Evolutionary conservation across 768 basidiomycete genomes (phyloP).

Genomic region (Pulveroboletus sp.): DNA sequence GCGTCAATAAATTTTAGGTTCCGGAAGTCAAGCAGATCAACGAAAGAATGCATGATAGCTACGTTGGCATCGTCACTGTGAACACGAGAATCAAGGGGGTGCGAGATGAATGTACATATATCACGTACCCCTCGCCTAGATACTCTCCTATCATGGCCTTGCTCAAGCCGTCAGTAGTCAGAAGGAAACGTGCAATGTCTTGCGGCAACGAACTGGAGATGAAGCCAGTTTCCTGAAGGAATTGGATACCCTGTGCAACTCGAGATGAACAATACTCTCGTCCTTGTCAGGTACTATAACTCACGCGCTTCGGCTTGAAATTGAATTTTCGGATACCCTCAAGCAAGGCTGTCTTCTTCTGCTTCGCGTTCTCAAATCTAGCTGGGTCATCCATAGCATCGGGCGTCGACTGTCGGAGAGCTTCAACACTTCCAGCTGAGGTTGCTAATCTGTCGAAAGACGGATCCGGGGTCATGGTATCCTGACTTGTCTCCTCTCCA

Average conservation of each 20-base stretch:
- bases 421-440: conserved; percentile 46
- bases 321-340: conserved; percentile 99
- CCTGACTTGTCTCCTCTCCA: conserved; percentile 51
- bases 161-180: conserved; percentile 86
- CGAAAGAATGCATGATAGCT: conserved; percentile 95
- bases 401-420: conserved; percentile 64
- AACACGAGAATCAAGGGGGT: conserved; percentile 5
- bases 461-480: conserved; percentile 51
- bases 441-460: conserved; percentile 52
- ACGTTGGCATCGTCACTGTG: conserved; percentile 83
- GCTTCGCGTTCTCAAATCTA: conserved; percentile 91
- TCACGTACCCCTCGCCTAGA: conserved; percentile 86
- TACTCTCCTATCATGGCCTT: conserved; percentile 98
- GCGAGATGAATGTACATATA: not conserved
- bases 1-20: conserved; percentile 84
- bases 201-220: conserved; percentile 66
- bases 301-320: conserved; percentile 93
- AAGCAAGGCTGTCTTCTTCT: conserved; percentile 88
- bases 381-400: conserved; percentile 86
- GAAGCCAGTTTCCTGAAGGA: conserved; percentile 83
- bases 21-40: conserved; percentile 86
- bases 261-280: not conserved
- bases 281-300: conserved; percentile 23
- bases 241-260: conserved; percentile 70
- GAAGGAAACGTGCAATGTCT: conserved; percentile 81